phyloP scores from a whole-genome alignment of 192 early-diverging fungal genomes.

The Coemansia sp. region DNA sequence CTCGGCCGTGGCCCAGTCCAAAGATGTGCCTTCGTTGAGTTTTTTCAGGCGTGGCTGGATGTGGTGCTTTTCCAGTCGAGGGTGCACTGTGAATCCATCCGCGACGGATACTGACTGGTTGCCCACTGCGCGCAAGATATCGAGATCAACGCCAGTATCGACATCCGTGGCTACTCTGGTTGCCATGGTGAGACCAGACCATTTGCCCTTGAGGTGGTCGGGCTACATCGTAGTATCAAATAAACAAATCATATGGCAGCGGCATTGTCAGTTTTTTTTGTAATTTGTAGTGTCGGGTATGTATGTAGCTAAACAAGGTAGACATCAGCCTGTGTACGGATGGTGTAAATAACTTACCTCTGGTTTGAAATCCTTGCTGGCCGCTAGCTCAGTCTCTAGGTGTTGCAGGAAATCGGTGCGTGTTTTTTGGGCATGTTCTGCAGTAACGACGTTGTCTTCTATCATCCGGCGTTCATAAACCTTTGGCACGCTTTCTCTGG shows the following conservation, averaged over 20 bases:
- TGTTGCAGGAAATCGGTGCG: conserved; percentile 20
- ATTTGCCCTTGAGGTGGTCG: conserved; percentile 66
- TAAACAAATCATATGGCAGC: too few species aligned
- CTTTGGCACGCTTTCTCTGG: conserved; percentile 76
- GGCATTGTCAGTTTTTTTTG: too few species aligned
- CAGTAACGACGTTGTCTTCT: conserved; percentile 20
- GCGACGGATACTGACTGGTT: conserved; percentile 70
- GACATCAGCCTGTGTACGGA: too few species aligned
- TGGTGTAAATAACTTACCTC: conserved; percentile 14
- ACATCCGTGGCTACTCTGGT: conserved; percentile 38
- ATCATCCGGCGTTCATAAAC: conserved; percentile 80
- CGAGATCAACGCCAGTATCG: conserved; percentile 62
- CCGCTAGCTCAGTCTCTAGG: conserved; percentile 41
- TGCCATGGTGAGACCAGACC: conserved; percentile 70
- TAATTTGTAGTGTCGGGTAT: too few species aligned
- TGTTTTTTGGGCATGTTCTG: conserved; percentile 23
- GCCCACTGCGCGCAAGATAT: conserved; percentile 67
- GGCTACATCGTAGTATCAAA: conserved; percentile 12
- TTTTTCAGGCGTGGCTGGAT: conserved; percentile 76
- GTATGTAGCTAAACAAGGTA: too few species aligned
- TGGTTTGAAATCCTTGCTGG: conserved; percentile 36
- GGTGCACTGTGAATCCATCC: conserved; percentile 69
- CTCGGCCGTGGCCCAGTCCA: conserved; percentile 97
- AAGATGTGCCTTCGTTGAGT: conserved; percentile 58
- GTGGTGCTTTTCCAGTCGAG: conserved; percentile 86